Base-by-base conservation (phyloP, 225 moss, liverwort and hornwort species). In the Pleurozium schreberi region DNA sequence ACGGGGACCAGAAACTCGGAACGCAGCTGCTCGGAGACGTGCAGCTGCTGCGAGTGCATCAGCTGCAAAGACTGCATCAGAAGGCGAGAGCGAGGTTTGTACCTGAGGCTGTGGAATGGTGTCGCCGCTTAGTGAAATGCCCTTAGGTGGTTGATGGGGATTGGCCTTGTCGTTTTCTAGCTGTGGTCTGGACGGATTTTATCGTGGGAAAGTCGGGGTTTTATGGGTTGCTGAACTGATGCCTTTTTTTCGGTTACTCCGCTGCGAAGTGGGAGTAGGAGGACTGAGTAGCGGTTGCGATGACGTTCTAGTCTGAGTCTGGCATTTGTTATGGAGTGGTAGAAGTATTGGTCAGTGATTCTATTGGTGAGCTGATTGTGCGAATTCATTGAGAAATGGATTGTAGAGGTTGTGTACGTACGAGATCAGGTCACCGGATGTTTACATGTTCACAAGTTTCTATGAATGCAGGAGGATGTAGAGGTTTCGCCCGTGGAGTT, bases 1-100 rank as follows among this genome's bases (percentile, higher is more conserved):
- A 83, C 91, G 93, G 81, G 99, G 99, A 77, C 99, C 99, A 30
- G 99, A 99, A 93, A 99, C 99, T 84, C 96, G 99, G 45, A 99
- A 99, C 90, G 99, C 99, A 88, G 99, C 99, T 76, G 97, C 97
- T 79, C 95, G 99, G 69, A 95, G 97, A 87, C 96, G 96, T 84
- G 99, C 99, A 68, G 95, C 97, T 87, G 97, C 96, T 34, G 94
- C 92, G 14, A 96, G 95, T 88, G 96, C 91, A 49, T 95, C 96
- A 78, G 92, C 94, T 88, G 90, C 85, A 20, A 95, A 95, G 89
- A 92, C 91, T 88, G 88, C 88, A 52, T 92, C 89, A 33, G 96
- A 94, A 88, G 93, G 93, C 81, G 98, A 98, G 90, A 97, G 96
- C 70, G 99, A 99, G 99, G 98, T 98, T 57, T 85, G 97, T 93